Conservation (phyloP, 2,329 filamentous ascomycete genomes). For the Aureobasidium sp. region DNA sequence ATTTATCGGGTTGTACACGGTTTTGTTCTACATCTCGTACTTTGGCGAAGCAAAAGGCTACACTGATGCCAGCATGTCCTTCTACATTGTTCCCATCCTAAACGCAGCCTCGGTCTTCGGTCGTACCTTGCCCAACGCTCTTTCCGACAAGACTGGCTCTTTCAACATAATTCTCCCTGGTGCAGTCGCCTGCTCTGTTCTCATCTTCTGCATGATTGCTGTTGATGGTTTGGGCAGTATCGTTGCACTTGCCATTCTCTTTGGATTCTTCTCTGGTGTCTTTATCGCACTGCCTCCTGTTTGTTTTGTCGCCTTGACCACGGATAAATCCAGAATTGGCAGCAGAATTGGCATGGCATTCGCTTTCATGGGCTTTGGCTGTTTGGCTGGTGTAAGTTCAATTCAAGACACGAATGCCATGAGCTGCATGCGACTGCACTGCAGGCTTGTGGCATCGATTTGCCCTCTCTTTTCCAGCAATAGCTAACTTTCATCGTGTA, state of each 20-base stretch:
- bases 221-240: slow-evolving; percentile 28
- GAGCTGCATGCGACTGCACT: too few species aligned
- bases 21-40: slow-evolving; percentile 37
- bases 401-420: too few species aligned
- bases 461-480: too few species aligned
- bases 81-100: slow-evolving; percentile 38
- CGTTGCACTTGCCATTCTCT: slow-evolving; percentile 31
- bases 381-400: slow-evolving; percentile 4
- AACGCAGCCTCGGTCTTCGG: slow-evolving; percentile 38
- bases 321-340: slow-evolving; percentile 37
- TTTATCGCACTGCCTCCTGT: slow-evolving; percentile 38
- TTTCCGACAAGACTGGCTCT: slow-evolving; percentile 34
- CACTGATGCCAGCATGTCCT: slow-evolving; percentile 29
- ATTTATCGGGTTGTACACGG: slow-evolving; percentile 36
- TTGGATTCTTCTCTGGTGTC: slow-evolving; percentile 39
- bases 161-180: slow-evolving; percentile 31
- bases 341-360: slow-evolving; percentile 37
- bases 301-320: slow-evolving; percentile 33
- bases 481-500: not conserved
- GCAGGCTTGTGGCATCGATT: too few species aligned
- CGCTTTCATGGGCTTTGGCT: slow-evolving; percentile 27
- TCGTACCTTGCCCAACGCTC: slow-evolving; percentile 32
- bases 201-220: slow-evolving; percentile 33
- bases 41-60: slow-evolving; percentile 29
- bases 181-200: slow-evolving; percentile 27